Conservation (phyloP, 2,329 filamentous ascomycete genomes). For the Ophiostoma fasciatum region DNA sequence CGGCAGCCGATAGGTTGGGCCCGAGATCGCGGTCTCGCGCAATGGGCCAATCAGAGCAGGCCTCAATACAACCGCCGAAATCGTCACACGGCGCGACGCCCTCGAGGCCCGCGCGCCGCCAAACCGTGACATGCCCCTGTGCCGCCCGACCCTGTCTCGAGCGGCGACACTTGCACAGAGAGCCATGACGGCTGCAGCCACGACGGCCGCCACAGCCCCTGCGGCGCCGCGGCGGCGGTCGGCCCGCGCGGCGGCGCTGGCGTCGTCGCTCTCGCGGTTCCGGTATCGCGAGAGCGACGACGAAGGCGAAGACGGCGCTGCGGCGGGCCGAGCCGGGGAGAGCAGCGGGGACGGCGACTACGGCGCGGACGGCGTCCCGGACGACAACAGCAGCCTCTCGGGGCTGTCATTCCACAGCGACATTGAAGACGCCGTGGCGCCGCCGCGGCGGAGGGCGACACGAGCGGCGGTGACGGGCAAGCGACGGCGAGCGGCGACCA, state of each 20-base stretch:
- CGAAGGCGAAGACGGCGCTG: slow-evolving; percentile 1
- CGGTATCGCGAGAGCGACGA: slow-evolving; percentile 9
- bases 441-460: slow-evolving; percentile 5
- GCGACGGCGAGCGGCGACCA: slow-evolving; percentile 18
- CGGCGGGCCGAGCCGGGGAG: too few species aligned
- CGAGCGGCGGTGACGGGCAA: slow-evolving; percentile 12
- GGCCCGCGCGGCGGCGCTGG: slow-evolving; percentile 5
- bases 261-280: slow-evolving; percentile 10
- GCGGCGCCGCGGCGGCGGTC: slow-evolving; percentile 9
- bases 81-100: too few species aligned
- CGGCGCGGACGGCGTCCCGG: slow-evolving; percentile 2
- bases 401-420: slow-evolving; percentile 14
- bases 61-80: too few species aligned
- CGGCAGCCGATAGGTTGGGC: not conserved
- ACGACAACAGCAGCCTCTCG: slow-evolving; percentile 9
- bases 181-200: not conserved
- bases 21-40: slow-evolving; percentile 4
- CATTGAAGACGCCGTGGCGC: slow-evolving; percentile 20
- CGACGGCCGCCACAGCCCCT: not conserved
- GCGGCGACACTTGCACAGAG: not conserved
- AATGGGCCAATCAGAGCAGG: slow-evolving; percentile 4
- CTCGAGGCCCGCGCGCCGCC: too few species aligned
- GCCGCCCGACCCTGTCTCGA: too few species aligned
- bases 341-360: not conserved
- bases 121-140: too few species aligned